These are phyloP conservation scores for Neurospora sp. DNA, from an alignment of 495 filamentous ascomycete genomes.

Conservation along the genomic window DNA sequence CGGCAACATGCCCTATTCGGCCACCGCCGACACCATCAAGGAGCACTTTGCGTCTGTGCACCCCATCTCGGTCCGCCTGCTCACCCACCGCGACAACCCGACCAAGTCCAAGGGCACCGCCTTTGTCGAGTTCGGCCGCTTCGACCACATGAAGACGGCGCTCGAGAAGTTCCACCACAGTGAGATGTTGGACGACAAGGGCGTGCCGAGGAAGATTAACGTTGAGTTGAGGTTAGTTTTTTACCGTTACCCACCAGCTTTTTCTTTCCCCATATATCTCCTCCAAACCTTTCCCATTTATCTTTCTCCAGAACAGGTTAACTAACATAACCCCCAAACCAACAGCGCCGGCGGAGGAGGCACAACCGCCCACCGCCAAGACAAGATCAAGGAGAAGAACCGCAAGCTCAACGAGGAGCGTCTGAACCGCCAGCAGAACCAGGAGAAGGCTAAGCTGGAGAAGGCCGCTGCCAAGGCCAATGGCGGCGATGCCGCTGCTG, in stretches of 20 bases:
- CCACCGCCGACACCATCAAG: constrained; percentile 53
- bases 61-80: constrained; percentile 63
- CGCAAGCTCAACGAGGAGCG: constrained; percentile 77
- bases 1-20: constrained; percentile 82
- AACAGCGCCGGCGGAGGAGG: constrained; percentile 69
- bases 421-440: constrained; percentile 36
- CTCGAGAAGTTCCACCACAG: constrained; percentile 83
- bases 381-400: constrained; percentile 73
- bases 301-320: not conserved
- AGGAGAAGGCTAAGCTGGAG: constrained; percentile 42
- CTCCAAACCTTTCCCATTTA: not conserved
- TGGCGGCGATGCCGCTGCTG: not conserved
- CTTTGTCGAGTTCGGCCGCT: constrained; percentile 85
- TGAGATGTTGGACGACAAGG: constrained; percentile 59
- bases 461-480: constrained; percentile 33
- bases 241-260: not conserved
- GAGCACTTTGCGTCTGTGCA: constrained; percentile 69
- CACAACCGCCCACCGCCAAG: constrained; percentile 57
- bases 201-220: constrained; percentile 62
- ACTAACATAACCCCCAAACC: not conserved
- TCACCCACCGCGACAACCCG: constrained; percentile 59
- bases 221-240: constrained; percentile 75
- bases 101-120: constrained; percentile 73
- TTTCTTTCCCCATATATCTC: not conserved
- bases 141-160: constrained; percentile 89